Evolutionary conservation across 2,329 filamentous ascomycete species (phyloP).

Genomic region (Onygena corvina): DNA sequence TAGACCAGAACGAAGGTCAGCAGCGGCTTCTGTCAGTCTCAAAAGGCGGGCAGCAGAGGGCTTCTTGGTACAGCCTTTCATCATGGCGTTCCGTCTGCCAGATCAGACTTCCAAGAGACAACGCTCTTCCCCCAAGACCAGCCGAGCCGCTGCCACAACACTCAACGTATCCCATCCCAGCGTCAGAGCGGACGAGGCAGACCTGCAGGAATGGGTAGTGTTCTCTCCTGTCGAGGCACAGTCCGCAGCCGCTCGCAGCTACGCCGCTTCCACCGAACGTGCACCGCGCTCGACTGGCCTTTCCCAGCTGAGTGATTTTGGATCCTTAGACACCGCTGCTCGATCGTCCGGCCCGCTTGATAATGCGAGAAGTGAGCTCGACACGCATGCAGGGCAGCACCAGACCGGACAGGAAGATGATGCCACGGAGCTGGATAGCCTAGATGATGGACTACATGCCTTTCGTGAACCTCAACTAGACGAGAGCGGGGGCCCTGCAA

Average conservation of each 20-base stretch:
- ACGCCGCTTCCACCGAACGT: slow-evolving; percentile 51
- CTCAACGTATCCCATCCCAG: slow-evolving; percentile 22
- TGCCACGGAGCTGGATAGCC: slow-evolving; percentile 76
- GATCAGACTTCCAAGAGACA: slow-evolving; percentile 10
- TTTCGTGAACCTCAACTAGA: slow-evolving; percentile 54
- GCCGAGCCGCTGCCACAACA: slow-evolving; percentile 16
- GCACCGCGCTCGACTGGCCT: slow-evolving; percentile 56
- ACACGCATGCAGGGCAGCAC: slow-evolving; percentile 45
- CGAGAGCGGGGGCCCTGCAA: slow-evolving; percentile 47
- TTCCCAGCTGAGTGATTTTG: slow-evolving; percentile 68
- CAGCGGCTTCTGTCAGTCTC: no score
- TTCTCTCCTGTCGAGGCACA: slow-evolving; percentile 55
- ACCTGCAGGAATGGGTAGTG: slow-evolving; percentile 89
- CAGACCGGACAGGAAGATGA: slow-evolving; percentile 43
- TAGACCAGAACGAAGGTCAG: no score
- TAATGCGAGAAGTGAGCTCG: slow-evolving; percentile 23
- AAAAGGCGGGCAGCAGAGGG: no score
- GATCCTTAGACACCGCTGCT: slow-evolving; percentile 50
- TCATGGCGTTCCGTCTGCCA: slow-evolving; percentile 15
- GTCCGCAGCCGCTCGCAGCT: slow-evolving; percentile 56
- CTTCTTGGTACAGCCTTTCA: no score
- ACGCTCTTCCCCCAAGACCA: slow-evolving; percentile 7
- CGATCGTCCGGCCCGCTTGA: slow-evolving; percentile 32
- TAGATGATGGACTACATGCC: slow-evolving; percentile 82
- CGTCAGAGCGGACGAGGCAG: slow-evolving; percentile 43